Evolutionary conservation across 306 rosid species (phyloP), one percentile per base, ranked within the genome.

Genomic region (Mimosa bimucronata): DNA sequence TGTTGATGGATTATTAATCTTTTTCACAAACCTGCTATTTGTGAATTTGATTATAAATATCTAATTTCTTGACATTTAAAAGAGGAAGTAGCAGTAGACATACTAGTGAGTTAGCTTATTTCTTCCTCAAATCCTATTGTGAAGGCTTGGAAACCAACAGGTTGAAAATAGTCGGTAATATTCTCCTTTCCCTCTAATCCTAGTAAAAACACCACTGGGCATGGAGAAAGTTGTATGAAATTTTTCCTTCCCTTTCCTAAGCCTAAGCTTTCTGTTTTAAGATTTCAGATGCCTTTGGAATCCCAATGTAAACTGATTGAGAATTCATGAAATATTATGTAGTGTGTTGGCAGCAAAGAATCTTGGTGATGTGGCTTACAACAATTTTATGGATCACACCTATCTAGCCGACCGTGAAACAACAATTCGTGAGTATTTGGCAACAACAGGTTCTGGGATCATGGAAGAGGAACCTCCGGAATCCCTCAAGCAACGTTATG

Each of bases 391-490:
- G 81, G 97, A 92, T 85, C 97, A 91, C 84, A 95, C 97, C 80
- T 95, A 86, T 66, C 98, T 95, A 34, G 97, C 95, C 57, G 96
- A 95, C 85, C 95, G 98, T 21, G 90, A 83, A 84, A 92, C 98
- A 46, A 92, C 94, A 58, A 91, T 95, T 61, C 92, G 92, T 1
- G 84, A 84, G 55, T 92, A 94, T 85, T 81, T 94, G 79, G 89
- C 91, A 23, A 77, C 92, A 38, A 71, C 88, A 26, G 97, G 98
- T 79, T 76, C 91, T 26, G 95, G 97, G 65, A 94, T 94, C 81
- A 92, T 94, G 98, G 92, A 92, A 85, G 98, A 94, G 83, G 92
- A 94, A 58, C 98, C 97, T 45, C 98, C 97, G 19, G 97, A 92
- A 70, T 83, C 97, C 81, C 90, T 92, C 79, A 92, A 87, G 85